A percentile compares a stretch with the other conserved stretches of the same genome.
phyloP scores from a whole-genome alignment of 1,139 yeast species.

The Suhomyces panamericanus region DNA sequence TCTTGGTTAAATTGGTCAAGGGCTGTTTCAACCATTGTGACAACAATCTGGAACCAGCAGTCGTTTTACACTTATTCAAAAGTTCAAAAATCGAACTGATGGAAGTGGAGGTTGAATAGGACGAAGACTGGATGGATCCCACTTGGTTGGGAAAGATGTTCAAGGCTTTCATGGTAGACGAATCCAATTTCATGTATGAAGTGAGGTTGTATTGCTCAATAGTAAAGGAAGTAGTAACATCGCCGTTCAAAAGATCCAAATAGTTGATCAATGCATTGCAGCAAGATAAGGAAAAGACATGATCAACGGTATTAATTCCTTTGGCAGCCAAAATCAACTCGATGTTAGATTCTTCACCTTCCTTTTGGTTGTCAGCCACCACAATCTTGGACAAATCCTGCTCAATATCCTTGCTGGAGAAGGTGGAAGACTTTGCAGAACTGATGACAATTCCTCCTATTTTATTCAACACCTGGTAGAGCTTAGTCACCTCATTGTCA shows the following conservation, averaged over 20 bases:
- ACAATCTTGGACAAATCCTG: conserved; percentile 61
- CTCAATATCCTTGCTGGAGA: conserved; percentile 62
- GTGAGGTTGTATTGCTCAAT: conserved; percentile 68
- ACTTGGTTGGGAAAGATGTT: conserved; percentile 69
- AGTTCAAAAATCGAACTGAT: conserved; percentile 72
- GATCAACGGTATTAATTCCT: conserved; percentile 42
- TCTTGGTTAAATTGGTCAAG: conserved; percentile 59
- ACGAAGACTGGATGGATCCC: conserved; percentile 38
- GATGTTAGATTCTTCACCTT: conserved; percentile 30
- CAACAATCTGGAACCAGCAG: conserved; percentile 80
- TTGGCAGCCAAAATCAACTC: conserved; percentile 64
- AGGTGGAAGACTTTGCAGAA: conserved; percentile 56
- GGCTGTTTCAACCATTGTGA: conserved; percentile 98
- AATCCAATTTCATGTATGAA: conserved; percentile 83
- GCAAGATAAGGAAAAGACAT: conserved; percentile 39
- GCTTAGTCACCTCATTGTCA: conserved; percentile 46
- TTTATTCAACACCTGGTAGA: conserved; percentile 65
- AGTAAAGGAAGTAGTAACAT: conserved; percentile 42
- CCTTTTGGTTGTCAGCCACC: conserved; percentile 19
- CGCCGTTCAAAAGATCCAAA: conserved; percentile 58
- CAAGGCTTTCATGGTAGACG: conserved; percentile 85
- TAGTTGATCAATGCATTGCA: conserved; percentile 68
- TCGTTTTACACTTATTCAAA: conserved; percentile 81
- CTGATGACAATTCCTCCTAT: conserved; percentile 72
- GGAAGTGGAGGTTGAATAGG: conserved; percentile 24